Evolutionary conservation across 2,329 filamentous ascomycete genomes (phyloP), one percentile per base, ranked within the genome.

Genomic region (Monilinia vaccinii-corymbosi): DNA sequence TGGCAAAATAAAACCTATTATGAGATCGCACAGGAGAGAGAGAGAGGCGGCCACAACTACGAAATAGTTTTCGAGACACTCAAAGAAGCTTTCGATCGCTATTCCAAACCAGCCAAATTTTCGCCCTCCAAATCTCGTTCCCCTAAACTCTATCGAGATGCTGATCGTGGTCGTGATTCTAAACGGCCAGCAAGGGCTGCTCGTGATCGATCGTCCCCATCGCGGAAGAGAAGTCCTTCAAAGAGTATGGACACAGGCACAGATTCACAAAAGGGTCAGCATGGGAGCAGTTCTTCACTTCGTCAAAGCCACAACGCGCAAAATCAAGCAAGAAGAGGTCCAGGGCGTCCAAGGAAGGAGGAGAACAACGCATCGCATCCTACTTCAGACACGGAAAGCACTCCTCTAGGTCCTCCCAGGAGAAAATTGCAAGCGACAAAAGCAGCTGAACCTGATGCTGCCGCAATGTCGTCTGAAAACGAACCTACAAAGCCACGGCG

Each of bases 1-100:
- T 86, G 85, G 66, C 85, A 86, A 66, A 89, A 89, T 25, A 84
- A 89, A 67, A 87, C 89, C 0, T 99, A 97, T 72, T 88, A 85
- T 68, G 91, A 99, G 65, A 85, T 97, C 63, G 91, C 94, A 2
- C 57, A 55, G 25, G 57, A 60, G 28, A 83, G 87, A 67, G 85
- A 90, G 51, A 85, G 91, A 45, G 85, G 86, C 65, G 93, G 94
- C 0, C 89, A 92, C 9, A 88, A 90, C 62, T 97, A 92, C 91
- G 87, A 93, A 71, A 86, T 93, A 63, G 94, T 99, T 72, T 86
- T 88, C 64, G 83, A 91, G 47, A 77, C 95, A 59, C 74, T 99
- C 52, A 92, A 92, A 71, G 81, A 85, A 44, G 83, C 88, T 4
- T 91, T 85, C 65, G 86, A 91, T 60, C 81, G 82, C 34, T 83